These are phyloP conservation scores for Fistulinella prunicolor DNA, from an alignment of 768 basidiomycete species.

Conservation along the genomic window DNA sequence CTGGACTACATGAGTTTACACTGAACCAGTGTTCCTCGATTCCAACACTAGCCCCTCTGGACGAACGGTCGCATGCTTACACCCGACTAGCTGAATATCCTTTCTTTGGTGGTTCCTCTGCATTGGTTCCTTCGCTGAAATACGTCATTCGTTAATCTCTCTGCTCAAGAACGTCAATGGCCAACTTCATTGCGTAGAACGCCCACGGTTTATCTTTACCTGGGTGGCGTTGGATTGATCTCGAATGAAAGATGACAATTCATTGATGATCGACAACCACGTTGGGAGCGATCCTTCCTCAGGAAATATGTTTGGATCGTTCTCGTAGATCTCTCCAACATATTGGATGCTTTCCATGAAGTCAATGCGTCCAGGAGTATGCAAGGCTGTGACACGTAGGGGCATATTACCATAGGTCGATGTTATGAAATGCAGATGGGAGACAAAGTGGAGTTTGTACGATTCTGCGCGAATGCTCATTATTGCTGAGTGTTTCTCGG, in stretches of 20 bases:
- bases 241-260: conserved; percentile 41
- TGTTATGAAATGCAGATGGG: conserved; percentile 37
- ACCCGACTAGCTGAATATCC: conserved; percentile 42
- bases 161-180: conserved; percentile 44
- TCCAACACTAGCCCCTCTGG: conserved; percentile 47
- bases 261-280: conserved; percentile 47
- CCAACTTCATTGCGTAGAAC: conserved; percentile 45
- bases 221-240: conserved; percentile 22
- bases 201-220: conserved; percentile 49
- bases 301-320: conserved; percentile 54
- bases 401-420: conserved; percentile 16
- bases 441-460: conserved; percentile 47
- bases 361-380: conserved; percentile 58
- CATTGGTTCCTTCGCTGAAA: conserved; percentile 40
- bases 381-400: conserved; percentile 43
- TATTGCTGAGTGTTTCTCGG: conserved; percentile 45
- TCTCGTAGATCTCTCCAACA: conserved; percentile 58
- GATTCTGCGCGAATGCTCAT: conserved; percentile 40
- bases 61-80: conserved; percentile 40
- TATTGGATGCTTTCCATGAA: conserved; percentile 49
- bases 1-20: neutral
- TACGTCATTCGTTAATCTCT: conserved; percentile 48
- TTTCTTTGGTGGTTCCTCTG: conserved; percentile 30
- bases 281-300: conserved; percentile 48
- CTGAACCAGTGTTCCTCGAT: no score